These are phyloP conservation scores for Dipteronia sinensis DNA, from an alignment of 345 rosid species.

Conservation along the genomic window DNA sequence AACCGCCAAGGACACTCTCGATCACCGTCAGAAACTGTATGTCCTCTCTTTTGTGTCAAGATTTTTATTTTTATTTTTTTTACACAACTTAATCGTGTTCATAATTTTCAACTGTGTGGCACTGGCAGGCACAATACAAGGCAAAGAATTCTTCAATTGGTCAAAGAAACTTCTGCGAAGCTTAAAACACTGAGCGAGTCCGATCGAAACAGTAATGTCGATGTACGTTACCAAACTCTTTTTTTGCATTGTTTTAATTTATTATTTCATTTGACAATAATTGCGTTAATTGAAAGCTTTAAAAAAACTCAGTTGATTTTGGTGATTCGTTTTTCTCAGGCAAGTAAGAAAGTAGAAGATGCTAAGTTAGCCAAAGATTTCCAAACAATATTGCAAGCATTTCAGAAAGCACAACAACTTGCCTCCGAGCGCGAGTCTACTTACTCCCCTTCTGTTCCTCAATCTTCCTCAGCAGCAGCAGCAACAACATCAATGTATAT, in stretches of 20 bases:
- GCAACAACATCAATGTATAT: conserved; percentile 23
- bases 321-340: conserved; percentile 27
- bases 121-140: conserved; percentile 55
- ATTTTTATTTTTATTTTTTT: too few species aligned
- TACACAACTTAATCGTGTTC: background rate
- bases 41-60: background rate
- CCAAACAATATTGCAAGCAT: conserved; percentile 57
- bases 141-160: conserved; percentile 61
- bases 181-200: conserved; percentile 60
- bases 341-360: conserved; percentile 64
- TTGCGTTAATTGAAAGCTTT: background rate
- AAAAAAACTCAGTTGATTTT: background rate
- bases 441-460: conserved; percentile 54
- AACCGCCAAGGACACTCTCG: conserved; percentile 66
- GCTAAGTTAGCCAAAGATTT: conserved; percentile 75
- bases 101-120: background rate
- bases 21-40: conserved; percentile 61
- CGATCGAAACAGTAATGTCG: conserved; percentile 41
- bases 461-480: conserved; percentile 32
- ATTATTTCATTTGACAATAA: background rate
- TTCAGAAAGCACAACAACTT: conserved; percentile 68
- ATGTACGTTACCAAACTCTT: conserved; percentile 25
- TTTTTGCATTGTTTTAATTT: background rate
- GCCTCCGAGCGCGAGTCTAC: conserved; percentile 68
- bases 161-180: conserved; percentile 65